Conservation (phyloP, 2,329 filamentous ascomycete genomes). For the Metarhizium humberi region DNA sequence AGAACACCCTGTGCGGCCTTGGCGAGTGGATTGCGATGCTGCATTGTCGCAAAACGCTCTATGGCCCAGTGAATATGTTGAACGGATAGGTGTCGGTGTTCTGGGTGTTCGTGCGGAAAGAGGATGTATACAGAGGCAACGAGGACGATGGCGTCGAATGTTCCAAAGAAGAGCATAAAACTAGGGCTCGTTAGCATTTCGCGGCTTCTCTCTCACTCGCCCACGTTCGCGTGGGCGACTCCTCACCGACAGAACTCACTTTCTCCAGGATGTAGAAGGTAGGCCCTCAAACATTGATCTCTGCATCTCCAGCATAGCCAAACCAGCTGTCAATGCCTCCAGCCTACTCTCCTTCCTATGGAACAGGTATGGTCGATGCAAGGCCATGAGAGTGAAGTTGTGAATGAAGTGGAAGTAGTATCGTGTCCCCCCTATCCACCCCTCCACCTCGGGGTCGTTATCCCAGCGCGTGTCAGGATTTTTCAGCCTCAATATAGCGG, state of each 20-base stretch:
- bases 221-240: not conserved
- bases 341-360: slow-evolving; percentile 42
- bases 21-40: slow-evolving; percentile 42
- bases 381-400: slow-evolving; percentile 46
- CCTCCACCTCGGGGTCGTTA: slow-evolving; percentile 33
- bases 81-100: slow-evolving; percentile 34
- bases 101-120: slow-evolving; percentile 45
- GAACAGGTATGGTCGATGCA: slow-evolving; percentile 55
- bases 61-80: slow-evolving; percentile 52
- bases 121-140: slow-evolving; percentile 52
- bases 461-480: slow-evolving; percentile 52
- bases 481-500: slow-evolving; percentile 42
- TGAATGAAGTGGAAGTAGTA: slow-evolving; percentile 37
- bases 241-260: slow-evolving; percentile 14
- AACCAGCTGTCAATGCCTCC: slow-evolving; percentile 45
- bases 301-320: slow-evolving; percentile 47
- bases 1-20: slow-evolving; percentile 45
- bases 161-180: slow-evolving; percentile 51
- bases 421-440: slow-evolving; percentile 41
- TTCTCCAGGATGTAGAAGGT: slow-evolving; percentile 38
- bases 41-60: slow-evolving; percentile 48
- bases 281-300: slow-evolving; percentile 38
- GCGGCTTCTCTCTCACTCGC: not conserved
- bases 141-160: slow-evolving; percentile 54
- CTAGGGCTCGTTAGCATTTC: slow-evolving; percentile 12